Evolutionary conservation across 164 flowering plant genomes (phyloP), one percentile per base, ranked within the genome.

Genomic region (Nymphaea colorata): DNA sequence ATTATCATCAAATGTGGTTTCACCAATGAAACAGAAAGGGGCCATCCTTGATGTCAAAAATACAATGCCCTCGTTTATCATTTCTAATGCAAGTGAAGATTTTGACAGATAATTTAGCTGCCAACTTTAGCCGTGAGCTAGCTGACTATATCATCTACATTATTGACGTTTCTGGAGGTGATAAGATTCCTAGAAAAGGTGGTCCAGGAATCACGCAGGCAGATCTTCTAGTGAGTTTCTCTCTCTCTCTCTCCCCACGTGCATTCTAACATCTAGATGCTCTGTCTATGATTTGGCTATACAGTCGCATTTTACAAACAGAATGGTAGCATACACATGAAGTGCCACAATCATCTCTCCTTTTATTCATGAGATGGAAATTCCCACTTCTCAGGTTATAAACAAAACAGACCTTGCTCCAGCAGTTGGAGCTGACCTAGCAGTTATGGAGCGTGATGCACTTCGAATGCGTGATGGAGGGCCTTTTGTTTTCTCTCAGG

Each of bases 191-290:
- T 61, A 83, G 98, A 47, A 94, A 94, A 78, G 98, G 98, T 66
- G 98, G 98, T 65, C 98, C 98, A 14, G 98, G 98, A 65, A 94
- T 94, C 65, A 94, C 97, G 10, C 98, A 94, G 79, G 96, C 98
- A 69, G 95, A 94, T 72, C 93, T 93, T 67, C 88, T 94, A 3
- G 98, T 94, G 80, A 62, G 86, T 65, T 17, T 61, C 41, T 36
- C 64, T 61, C 64, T 36, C 64, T 61, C 25, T 61, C 55, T 4
- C 55, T 47, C 55, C 12, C 55, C 55, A 47, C 55, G 12, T n/a
- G 6, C 41, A 61, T 61, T 61, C 6, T 36, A 11, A 36, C 8
- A 55, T 61, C 25, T 8, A 3, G 5, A 61, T 61, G 64, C 64
- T n/a, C 8, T n/a, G 16, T 11, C 41, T n/a, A n/a, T 6, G n/a